phyloP scores from a whole-genome alignment of 805 yeast genomes.

The Schwanniomyces polymorphus region DNA sequence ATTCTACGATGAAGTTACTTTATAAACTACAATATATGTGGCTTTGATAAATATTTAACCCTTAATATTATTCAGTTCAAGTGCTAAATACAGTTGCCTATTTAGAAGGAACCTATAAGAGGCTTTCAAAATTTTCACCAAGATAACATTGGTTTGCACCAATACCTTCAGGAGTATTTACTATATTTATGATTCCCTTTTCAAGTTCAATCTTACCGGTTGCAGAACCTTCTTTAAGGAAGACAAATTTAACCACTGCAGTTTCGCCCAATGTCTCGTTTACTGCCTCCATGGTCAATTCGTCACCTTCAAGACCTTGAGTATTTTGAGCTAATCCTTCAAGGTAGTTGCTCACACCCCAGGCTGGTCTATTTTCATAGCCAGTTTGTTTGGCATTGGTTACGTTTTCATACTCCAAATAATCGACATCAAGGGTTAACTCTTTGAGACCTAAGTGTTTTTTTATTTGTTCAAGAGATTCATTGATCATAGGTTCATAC shows the following conservation, averaged over 20 bases:
- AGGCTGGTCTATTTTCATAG: neutral
- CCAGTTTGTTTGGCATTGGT: neutral
- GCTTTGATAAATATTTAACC: no score
- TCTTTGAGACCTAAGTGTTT: neutral
- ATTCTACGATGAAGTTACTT: no score
- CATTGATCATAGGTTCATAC: neutral
- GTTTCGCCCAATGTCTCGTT: neutral
- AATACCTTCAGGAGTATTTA: neutral
- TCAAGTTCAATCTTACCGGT: neutral
- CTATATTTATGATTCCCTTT: neutral
- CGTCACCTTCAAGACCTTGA: neutral
- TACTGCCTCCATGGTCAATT: neutral
- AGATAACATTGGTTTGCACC: neutral
- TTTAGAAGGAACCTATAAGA: neutral
- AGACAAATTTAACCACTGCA: neutral
- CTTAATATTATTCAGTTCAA: no score
- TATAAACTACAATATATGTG: no score
- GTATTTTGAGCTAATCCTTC: neutral
- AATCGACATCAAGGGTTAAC: neutral
- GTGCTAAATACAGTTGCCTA: no score
- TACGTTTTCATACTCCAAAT: neutral
- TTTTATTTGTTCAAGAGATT: neutral
- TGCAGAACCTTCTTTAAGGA: neutral
- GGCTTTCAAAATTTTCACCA: neutral
- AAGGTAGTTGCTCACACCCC: neutral